Base-by-base conservation (phyloP, 352 stramenopile species). In the Phytophthora rubi region DNA sequence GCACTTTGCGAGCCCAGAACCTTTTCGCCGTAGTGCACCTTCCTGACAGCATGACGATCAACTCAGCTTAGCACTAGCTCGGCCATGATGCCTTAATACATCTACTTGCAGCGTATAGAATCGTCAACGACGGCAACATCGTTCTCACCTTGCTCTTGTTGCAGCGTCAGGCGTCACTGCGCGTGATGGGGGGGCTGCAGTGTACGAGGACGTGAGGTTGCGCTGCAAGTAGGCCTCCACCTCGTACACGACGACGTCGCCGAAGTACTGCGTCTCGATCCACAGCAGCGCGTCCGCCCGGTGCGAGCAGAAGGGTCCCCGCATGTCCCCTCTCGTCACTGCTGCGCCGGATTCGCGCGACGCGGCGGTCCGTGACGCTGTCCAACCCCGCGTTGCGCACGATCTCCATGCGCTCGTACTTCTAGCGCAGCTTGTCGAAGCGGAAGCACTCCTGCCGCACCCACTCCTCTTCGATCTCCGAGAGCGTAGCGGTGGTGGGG, bases 201-300 rank as follows among this genome's bases (percentile, higher is more conserved):
- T 74, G 59, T 87, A 88, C 21, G 77, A 89, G 15, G 77, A 80
- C 10, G 76, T 83, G 45, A 86, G 53, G 23, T 80, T 87, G 47
- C 85, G 82, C 55, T 95, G 78, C 6, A 88, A 82, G 73, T 98
- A 98, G 18, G 89, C 84, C 51, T 96, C 86, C 70, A 98, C 93
- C 69, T 98, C 93, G 62, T 97, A 97, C 21, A 98, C 85, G 2
- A 98, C 89, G 2, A 93, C 85, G 53, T 98, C 82, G 37, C 86
- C 89, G 77, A 98, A 98, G 67, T 93, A 97, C 1, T 90, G 92
- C 81, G 98, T 85, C 65, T 97, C 90, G n/a, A 98, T 80, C 79
- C 88, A 90, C n/a, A 98, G 75, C 28, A 95, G 68, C 6, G 87
- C 82, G 45, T 93, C 87, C 39, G 94, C 77, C 9, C 89, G 85